Percentiles rank a stretch among this genome's conserved stretches.
Conservation (phyloP, 2,329 filamentous ascomycete genomes). For the Davidsoniella eucalypti region DNA sequence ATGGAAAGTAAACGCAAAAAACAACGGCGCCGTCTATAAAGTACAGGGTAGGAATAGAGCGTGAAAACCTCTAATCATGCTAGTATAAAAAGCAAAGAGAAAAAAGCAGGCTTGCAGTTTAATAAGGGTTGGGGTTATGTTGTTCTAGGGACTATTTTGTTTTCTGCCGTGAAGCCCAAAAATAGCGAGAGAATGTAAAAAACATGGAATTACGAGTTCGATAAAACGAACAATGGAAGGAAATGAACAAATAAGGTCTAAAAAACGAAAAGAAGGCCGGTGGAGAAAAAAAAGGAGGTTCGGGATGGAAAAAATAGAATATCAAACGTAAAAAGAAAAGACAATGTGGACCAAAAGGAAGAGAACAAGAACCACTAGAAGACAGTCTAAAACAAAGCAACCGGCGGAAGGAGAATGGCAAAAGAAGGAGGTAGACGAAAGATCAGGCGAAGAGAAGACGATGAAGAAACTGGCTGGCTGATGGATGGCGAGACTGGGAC, state of each 20-base stretch:
- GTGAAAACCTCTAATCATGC: neutral
- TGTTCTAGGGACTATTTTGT: too few relatives aligned
- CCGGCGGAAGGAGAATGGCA: neutral
- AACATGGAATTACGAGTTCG: neutral
- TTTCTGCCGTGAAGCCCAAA: too few relatives aligned
- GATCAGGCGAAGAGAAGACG: neutral
- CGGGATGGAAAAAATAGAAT: neutral
- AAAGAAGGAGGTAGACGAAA: neutral
- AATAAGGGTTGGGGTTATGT: neutral
- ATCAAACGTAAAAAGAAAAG: neutral
- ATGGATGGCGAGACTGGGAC: neutral
- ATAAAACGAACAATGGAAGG: neutral
- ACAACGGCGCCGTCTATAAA: conserved; percentile 2
- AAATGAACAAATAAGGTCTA: conserved; percentile 1
- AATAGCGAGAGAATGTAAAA: neutral
- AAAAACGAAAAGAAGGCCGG: conserved; percentile 2
- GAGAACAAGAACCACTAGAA: neutral
- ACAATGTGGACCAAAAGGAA: too few relatives aligned
- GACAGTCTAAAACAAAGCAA: conserved; percentile 3
- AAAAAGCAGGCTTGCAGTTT: too few relatives aligned
- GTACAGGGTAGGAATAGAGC: neutral
- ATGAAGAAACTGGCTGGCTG: neutral
- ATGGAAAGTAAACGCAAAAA: neutral
- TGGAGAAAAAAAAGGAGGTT: neutral
- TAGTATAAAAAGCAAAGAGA: neutral